Evolutionary conservation across 768 basidiomycete genomes (phyloP).

Genomic region (Russula lepida): DNA sequence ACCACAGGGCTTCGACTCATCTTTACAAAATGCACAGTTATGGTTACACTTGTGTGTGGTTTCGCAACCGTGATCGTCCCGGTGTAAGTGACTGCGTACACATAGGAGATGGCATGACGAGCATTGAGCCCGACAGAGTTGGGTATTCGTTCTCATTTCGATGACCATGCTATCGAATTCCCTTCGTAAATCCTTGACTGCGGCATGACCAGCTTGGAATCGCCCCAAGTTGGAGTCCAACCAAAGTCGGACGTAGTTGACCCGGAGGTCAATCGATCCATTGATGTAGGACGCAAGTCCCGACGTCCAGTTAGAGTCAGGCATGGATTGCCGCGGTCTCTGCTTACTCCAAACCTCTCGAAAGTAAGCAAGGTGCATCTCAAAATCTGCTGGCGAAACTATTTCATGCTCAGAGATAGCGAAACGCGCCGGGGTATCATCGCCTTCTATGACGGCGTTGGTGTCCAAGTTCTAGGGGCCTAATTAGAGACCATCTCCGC

Average conservation of each 20-base stretch:
- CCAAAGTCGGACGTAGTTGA: constrained; percentile 46
- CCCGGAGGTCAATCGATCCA: constrained; percentile 34
- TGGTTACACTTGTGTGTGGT: constrained; percentile 42
- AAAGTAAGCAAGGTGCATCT: constrained; percentile 23
- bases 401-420: constrained; percentile 24
- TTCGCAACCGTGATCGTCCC: constrained; percentile 39
- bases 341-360: constrained; percentile 28
- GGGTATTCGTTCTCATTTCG: constrained; percentile 38
- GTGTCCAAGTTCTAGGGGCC: constrained; percentile 43
- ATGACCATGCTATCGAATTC: constrained; percentile 36
- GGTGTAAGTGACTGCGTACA: constrained; percentile 38
- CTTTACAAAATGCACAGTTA: constrained; percentile 37
- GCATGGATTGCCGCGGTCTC: constrained; percentile 27
- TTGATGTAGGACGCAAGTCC: constrained; percentile 34
- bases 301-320: constrained; percentile 37
- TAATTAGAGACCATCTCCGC: neutral
- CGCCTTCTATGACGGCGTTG: constrained; percentile 31
- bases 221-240: constrained; percentile 39
- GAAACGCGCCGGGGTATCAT: constrained; percentile 33
- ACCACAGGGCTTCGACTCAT: constrained; percentile 33
- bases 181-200: constrained; percentile 39
- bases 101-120: constrained; percentile 42
- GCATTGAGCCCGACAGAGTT: constrained; percentile 45
- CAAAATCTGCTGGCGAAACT: constrained; percentile 22
- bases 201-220: constrained; percentile 38